A percentile compares a stretch with the other conserved stretches of the same genome.
Conservation (phyloP, 306 rosid genomes). For the Comarum palustre region DNA sequence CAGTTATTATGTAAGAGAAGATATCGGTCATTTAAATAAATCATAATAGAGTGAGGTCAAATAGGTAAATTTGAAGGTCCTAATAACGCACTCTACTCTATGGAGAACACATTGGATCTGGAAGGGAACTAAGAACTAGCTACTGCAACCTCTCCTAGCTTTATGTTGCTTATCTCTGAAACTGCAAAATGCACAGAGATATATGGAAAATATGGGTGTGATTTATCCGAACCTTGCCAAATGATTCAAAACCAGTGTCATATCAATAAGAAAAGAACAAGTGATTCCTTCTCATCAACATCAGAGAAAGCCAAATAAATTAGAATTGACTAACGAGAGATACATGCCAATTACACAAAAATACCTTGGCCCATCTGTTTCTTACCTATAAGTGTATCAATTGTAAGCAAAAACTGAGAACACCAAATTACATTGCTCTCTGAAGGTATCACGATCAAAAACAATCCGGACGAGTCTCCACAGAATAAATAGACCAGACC, state of each 20-base stretch:
- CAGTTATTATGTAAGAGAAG: too few relatives aligned
- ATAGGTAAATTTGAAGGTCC: too few relatives aligned
- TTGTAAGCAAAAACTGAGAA: conserved; percentile 1
- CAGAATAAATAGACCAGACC: conserved; percentile 3
- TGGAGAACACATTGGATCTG: not conserved
- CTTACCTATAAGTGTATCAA: not conserved
- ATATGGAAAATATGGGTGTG: not conserved
- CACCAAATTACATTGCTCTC: conserved; percentile 14
- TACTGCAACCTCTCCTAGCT: not conserved
- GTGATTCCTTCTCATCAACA: not conserved
- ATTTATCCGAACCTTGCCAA: not conserved
- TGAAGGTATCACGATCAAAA: conserved; percentile 20
- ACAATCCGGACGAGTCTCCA: conserved; percentile 16
- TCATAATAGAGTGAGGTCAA: too few relatives aligned
- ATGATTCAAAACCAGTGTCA: not conserved
- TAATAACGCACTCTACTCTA: too few relatives aligned
- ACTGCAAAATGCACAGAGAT: not conserved
- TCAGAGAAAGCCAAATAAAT: not conserved
- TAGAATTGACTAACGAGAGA: not conserved
- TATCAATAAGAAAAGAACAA: not conserved
- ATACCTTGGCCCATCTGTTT: not conserved
- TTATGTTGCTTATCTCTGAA: not conserved
- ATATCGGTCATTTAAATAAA: too few relatives aligned
- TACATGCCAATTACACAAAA: conserved; percentile 7
- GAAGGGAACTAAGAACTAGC: not conserved